These are phyloP conservation scores for Euphorbia tirucalli DNA, from an alignment of 345 rosid genomes.

Conservation along the genomic window DNA sequence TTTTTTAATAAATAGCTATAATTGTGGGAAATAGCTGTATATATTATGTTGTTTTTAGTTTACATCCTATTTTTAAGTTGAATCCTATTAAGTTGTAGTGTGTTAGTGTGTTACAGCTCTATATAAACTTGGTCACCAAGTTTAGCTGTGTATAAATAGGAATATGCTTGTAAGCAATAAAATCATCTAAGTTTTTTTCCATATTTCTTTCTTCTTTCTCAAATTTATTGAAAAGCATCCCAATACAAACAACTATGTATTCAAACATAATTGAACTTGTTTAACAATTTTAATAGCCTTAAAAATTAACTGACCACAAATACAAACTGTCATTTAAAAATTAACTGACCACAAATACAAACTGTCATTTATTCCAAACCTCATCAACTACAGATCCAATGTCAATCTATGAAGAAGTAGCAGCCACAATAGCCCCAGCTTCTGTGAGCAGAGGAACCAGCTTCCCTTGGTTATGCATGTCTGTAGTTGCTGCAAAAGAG, in stretches of 20 bases:
- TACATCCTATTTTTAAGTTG: too few species aligned
- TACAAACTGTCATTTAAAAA: not conserved
- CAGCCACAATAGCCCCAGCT: conserved; percentile 61
- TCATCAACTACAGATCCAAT: conserved; percentile 2
- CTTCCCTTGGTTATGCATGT: conserved; percentile 50
- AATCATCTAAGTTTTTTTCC: too few species aligned
- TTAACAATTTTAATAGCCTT: not conserved
- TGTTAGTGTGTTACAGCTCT: too few species aligned
- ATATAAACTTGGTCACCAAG: too few species aligned
- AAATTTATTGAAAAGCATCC: not conserved
- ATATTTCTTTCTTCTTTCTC: too few species aligned
- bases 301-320: not conserved
- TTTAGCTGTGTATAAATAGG: too few species aligned
- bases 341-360: not conserved
- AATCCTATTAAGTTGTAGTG: too few species aligned
- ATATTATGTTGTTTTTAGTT: too few species aligned
- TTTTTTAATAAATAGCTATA: too few species aligned
- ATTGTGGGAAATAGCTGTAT: too few species aligned
- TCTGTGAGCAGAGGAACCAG: conserved; percentile 70
- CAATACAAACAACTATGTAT: not conserved
- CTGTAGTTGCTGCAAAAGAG: conserved; percentile 51
- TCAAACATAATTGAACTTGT: not conserved
- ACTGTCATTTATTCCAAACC: not conserved
- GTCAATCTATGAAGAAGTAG: conserved; percentile 32
- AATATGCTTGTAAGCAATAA: too few species aligned